Conservation (phyloP, 306 rosid genomes). For the Oemleria cerasiformis region DNA sequence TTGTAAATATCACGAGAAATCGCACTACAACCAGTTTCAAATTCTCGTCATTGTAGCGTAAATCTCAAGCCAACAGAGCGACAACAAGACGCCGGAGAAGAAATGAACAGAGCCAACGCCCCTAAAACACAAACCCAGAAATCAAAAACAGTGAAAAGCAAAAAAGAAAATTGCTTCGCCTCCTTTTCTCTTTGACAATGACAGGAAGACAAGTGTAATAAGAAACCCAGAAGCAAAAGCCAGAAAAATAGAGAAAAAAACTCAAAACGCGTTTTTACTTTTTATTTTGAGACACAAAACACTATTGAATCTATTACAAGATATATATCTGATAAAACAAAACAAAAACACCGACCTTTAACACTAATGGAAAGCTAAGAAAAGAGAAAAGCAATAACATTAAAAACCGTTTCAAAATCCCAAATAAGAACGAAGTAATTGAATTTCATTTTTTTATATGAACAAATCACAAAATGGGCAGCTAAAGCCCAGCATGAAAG, state of each 20-base stretch:
- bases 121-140: slow-evolving; percentile 32
- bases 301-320: not conserved
- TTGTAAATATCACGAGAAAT: slow-evolving; percentile 30
- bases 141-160: slow-evolving; percentile 16
- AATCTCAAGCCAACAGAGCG: slow-evolving; percentile 49
- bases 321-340: not conserved
- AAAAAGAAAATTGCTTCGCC: slow-evolving; percentile 6
- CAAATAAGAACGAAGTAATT: slow-evolving; percentile 1
- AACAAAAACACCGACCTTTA: slow-evolving; percentile 26
- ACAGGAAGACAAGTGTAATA: not conserved
- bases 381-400: not conserved
- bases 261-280: not conserved
- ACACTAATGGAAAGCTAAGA: slow-evolving; percentile 1
- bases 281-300: not conserved
- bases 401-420: slow-evolving; percentile 12
- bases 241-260: not conserved
- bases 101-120: slow-evolving; percentile 12
- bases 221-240: not conserved
- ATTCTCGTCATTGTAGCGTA: slow-evolving; percentile 41
- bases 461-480: not conserved
- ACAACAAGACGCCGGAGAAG: slow-evolving; percentile 5
- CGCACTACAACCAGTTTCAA: slow-evolving; percentile 18
- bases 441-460: not conserved
- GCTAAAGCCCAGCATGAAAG: slow-evolving; percentile 2
- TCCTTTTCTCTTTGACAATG: not conserved